Evolutionary conservation across 768 basidiomycete genomes (phyloP).

Genomic region (Tulasnella sp.): DNA sequence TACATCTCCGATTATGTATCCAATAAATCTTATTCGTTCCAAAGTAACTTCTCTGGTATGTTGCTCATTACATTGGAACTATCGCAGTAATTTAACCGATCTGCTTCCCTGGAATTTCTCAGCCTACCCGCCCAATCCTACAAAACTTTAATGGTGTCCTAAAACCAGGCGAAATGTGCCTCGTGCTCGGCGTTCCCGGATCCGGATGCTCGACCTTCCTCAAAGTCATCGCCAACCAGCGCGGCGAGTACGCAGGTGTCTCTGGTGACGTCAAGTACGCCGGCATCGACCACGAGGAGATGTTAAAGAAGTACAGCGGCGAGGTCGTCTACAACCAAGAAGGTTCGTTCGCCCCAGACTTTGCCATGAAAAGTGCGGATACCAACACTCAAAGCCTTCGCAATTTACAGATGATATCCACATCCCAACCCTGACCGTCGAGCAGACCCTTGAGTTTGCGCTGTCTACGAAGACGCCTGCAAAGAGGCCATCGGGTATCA

Average conservation of each 20-base stretch:
- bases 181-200: slow-evolving; percentile 35
- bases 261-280: slow-evolving; percentile 37
- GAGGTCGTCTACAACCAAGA: slow-evolving; percentile 37
- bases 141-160: slow-evolving; percentile 36
- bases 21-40: slow-evolving; percentile 33
- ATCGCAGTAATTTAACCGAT: background rate
- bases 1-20: slow-evolving; percentile 38
- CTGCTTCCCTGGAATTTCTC: slow-evolving; percentile 26
- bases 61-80: background rate
- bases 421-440: slow-evolving; percentile 40
- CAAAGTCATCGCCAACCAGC: slow-evolving; percentile 37
- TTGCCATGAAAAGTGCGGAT: no score
- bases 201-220: slow-evolving; percentile 38
- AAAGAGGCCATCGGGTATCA: slow-evolving; percentile 26
- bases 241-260: slow-evolving; percentile 29
- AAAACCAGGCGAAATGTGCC: slow-evolving; percentile 63
- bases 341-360: slow-evolving; percentile 36
- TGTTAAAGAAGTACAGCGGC: slow-evolving; percentile 31
- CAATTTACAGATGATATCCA: slow-evolving; percentile 35
- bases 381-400: no score
- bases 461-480: slow-evolving; percentile 33
- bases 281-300: slow-evolving; percentile 36
- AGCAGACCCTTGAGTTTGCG: slow-evolving; percentile 41
- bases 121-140: slow-evolving; percentile 42
- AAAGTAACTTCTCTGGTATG: background rate